These are phyloP conservation scores for Coemansia sp. DNA, from an alignment of 192 early-diverging fungal species.

Conservation along the genomic window DNA sequence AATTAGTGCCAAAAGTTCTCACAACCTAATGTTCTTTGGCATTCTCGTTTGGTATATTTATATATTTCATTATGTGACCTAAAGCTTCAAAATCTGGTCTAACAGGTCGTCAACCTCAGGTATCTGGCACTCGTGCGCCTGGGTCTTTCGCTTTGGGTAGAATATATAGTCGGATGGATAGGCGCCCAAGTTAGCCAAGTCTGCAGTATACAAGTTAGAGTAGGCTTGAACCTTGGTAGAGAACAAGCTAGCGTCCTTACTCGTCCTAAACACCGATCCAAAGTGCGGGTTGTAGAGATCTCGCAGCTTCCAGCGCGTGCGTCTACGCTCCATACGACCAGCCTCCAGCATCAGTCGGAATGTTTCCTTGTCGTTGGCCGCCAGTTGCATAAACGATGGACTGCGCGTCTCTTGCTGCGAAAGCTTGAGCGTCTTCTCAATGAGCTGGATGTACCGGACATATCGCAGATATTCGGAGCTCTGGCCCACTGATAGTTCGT, in stretches of 20 bases:
- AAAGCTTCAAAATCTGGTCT: constrained; percentile 27
- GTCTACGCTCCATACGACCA: constrained; percentile 57
- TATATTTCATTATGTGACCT: not conserved
- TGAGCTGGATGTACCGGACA: constrained; percentile 59
- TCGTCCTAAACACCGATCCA: constrained; percentile 66
- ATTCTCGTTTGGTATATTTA: too few species aligned
- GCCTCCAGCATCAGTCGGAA: constrained; percentile 52
- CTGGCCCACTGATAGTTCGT: constrained; percentile 62
- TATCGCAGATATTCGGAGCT: constrained; percentile 57
- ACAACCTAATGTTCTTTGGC: too few species aligned
- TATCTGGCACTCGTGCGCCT: constrained; percentile 60
- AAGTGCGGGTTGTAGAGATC: constrained; percentile 62
- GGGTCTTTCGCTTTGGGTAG: constrained; percentile 63
- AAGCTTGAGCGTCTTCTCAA: constrained; percentile 62
- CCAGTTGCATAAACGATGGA: constrained; percentile 21
- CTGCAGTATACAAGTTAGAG: constrained; percentile 60
- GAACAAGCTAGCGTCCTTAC: constrained; percentile 65
- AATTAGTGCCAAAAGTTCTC: too few species aligned
- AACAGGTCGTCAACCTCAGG: constrained; percentile 54
- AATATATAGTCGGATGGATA: constrained; percentile 66
- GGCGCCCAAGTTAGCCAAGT: constrained; percentile 58
- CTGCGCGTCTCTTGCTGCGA: constrained; percentile 60
- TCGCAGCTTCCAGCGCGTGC: constrained; percentile 54
- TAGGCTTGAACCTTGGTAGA: constrained; percentile 63
- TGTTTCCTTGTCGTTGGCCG: constrained; percentile 29